Percentiles rank a stretch among this genome's conserved stretches.
Conservation (phyloP, 495 filamentous ascomycete genomes). For the Lasiosphaeriaceae sp. region DNA sequence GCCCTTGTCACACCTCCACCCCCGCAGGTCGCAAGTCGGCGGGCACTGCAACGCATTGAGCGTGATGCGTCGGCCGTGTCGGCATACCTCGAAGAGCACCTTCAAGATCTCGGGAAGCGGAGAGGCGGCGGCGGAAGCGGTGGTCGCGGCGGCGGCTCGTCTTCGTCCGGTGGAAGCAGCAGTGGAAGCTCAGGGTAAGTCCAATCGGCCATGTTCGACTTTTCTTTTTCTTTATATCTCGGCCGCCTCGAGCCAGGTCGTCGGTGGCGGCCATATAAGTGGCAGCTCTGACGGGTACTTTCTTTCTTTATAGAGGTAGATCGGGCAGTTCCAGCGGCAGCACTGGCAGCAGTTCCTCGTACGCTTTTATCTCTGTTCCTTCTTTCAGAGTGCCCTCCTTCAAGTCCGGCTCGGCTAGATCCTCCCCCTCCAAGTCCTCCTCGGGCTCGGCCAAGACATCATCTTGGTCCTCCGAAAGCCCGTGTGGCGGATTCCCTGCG, state of each 20-base stretch:
- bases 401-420: not conserved
- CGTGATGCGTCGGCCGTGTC: constrained; percentile 6
- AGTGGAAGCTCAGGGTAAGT: constrained; percentile 29
- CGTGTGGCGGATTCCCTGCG: not conserved
- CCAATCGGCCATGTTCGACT: not conserved
- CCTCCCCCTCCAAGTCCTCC: not conserved
- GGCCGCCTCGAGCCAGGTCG: constrained; percentile 9
- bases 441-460: not conserved
- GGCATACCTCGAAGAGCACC: not conserved
- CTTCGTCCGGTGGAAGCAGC: constrained; percentile 27
- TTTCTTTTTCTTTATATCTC: not conserved
- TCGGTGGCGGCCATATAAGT: constrained; percentile 26
- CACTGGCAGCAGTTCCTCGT: constrained; percentile 2
- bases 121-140: constrained; percentile 52
- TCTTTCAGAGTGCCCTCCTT: not conserved
- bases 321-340: not conserved
- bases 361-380: not conserved
- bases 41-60: constrained; percentile 20
- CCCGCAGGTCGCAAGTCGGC: constrained; percentile 17
- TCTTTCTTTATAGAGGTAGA: constrained; percentile 8
- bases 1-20: constrained; percentile 10
- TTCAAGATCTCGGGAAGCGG: constrained; percentile 51
- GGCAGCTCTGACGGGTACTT: constrained; percentile 18
- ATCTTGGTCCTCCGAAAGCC: not conserved
- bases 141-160: constrained; percentile 43